A percentile compares a stretch with the other conserved stretches of the same genome.
phyloP scores from a whole-genome alignment of 2,329 filamentous ascomycete genomes.

The Ilyonectria robusta region DNA sequence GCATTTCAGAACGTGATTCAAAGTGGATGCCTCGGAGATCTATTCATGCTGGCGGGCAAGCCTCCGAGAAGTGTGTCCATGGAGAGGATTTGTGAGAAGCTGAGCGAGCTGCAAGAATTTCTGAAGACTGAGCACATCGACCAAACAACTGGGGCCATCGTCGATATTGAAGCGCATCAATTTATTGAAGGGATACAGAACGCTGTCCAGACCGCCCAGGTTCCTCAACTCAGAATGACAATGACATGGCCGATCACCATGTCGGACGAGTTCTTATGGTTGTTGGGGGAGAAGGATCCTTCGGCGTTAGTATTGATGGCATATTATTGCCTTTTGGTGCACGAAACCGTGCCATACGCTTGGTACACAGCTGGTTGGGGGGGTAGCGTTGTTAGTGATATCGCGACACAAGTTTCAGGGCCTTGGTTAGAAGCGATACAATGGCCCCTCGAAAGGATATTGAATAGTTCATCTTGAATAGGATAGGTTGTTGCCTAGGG shows the following conservation, averaged over 20 bases:
- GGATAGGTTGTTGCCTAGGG: no score
- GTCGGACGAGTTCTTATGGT: neutral
- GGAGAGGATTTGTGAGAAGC: neutral
- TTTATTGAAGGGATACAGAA: neutral
- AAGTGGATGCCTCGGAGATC: neutral
- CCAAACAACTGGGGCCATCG: neutral
- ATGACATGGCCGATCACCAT: neutral
- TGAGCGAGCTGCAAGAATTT: neutral
- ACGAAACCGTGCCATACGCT: neutral
- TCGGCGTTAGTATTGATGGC: neutral
- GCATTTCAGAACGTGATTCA: neutral
- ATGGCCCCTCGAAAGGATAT: neutral
- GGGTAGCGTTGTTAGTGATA: neutral
- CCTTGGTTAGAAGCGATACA: neutral
- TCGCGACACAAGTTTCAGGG: neutral
- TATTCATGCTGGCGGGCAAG: neutral
- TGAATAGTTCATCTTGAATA: no score
- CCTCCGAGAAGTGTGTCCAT: neutral
- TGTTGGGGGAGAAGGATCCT: neutral
- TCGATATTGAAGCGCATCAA: neutral
- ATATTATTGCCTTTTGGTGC: neutral
- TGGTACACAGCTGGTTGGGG: neutral
- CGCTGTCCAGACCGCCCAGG: neutral
- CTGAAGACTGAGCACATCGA: neutral
- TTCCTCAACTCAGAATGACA: neutral